These are phyloP conservation scores for Periconia sp. DNA, from an alignment of 2,329 filamentous ascomycete genomes.

Conservation along the genomic window DNA sequence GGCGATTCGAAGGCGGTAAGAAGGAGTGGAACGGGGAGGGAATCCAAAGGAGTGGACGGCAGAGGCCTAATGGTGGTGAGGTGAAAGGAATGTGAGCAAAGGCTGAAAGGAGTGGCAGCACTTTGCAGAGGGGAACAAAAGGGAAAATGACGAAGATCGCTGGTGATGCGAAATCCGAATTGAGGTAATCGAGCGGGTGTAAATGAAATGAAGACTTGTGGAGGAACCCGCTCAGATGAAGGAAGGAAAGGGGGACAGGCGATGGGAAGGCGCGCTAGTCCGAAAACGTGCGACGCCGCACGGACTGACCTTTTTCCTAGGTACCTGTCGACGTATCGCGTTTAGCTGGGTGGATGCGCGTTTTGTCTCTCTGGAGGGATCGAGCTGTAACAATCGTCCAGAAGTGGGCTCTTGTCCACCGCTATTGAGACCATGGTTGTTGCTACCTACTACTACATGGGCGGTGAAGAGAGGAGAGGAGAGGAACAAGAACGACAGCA, in stretches of 20 bases:
- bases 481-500: too few relatives aligned
- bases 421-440: too few relatives aligned
- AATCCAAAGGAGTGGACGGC: conserved; percentile 44
- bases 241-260: conserved; percentile 32
- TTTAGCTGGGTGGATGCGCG: too few relatives aligned
- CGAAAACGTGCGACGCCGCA: neutral
- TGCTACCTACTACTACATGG: too few relatives aligned
- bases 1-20: conserved; percentile 34
- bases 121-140: conserved; percentile 44
- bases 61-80: conserved; percentile 30
- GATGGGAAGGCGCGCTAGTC: conserved; percentile 13
- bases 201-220: conserved; percentile 37
- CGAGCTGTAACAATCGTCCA: too few relatives aligned
- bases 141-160: conserved; percentile 41
- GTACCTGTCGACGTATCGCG: too few relatives aligned
- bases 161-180: conserved; percentile 38
- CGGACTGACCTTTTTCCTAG: too few relatives aligned
- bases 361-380: too few relatives aligned
- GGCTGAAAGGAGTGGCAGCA: conserved; percentile 47
- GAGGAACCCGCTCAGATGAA: conserved; percentile 37
- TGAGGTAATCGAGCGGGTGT: conserved; percentile 34
- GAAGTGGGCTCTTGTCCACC: too few relatives aligned
- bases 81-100: conserved; percentile 44
- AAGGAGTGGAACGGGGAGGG: conserved; percentile 28
- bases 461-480: too few relatives aligned